A percentile compares a stretch with the other conserved stretches of the same genome.
phyloP scores from a whole-genome alignment of 2,329 filamentous ascomycete genomes.

The Incumbomyces delicatus region DNA sequence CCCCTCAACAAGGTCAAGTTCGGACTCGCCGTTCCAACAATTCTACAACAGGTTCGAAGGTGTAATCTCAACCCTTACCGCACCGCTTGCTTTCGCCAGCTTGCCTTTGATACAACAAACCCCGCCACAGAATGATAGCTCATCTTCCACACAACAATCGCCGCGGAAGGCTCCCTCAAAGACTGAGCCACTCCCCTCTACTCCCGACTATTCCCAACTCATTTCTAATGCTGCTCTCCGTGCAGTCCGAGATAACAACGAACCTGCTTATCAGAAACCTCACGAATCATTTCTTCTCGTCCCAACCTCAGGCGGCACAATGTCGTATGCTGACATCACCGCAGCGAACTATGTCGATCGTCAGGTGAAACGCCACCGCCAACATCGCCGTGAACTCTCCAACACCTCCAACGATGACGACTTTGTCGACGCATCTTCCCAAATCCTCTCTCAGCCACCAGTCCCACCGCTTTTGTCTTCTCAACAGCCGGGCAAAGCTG shows the following conservation, averaged over 20 bases:
- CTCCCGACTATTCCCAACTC: slow-evolving; percentile 67
- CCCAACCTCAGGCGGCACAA: slow-evolving; percentile 79
- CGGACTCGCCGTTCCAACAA: slow-evolving; percentile 72
- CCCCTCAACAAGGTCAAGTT: slow-evolving; percentile 22
- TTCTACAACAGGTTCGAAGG: slow-evolving; percentile 91
- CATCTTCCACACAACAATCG: slow-evolving; percentile 9
- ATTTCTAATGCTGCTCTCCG: slow-evolving; percentile 79
- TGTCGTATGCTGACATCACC: slow-evolving; percentile 86
- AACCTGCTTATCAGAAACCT: slow-evolving; percentile 53
- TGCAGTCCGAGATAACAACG: slow-evolving; percentile 60
- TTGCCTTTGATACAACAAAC: slow-evolving; percentile 53
- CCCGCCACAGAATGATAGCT: slow-evolving; percentile 6
- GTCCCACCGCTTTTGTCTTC: slow-evolving; percentile 18
- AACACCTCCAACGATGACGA: slow-evolving; percentile 64
- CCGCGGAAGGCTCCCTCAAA: slow-evolving; percentile 4
- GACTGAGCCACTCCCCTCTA: slow-evolving; percentile 10
- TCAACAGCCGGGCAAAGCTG: neutral
- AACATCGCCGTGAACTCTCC: slow-evolving; percentile 32
- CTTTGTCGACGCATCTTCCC: slow-evolving; percentile 80
- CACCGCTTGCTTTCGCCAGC: slow-evolving; percentile 84
- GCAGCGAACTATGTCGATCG: slow-evolving; percentile 37
- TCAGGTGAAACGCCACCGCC: slow-evolving; percentile 28
- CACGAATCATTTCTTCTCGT: slow-evolving; percentile 84
- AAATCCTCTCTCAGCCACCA: slow-evolving; percentile 29
- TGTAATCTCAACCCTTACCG: slow-evolving; percentile 78